Evolutionary conservation across 2,329 filamentous ascomycete genomes (phyloP).

Genomic region (Scytalidium lignicola): DNA sequence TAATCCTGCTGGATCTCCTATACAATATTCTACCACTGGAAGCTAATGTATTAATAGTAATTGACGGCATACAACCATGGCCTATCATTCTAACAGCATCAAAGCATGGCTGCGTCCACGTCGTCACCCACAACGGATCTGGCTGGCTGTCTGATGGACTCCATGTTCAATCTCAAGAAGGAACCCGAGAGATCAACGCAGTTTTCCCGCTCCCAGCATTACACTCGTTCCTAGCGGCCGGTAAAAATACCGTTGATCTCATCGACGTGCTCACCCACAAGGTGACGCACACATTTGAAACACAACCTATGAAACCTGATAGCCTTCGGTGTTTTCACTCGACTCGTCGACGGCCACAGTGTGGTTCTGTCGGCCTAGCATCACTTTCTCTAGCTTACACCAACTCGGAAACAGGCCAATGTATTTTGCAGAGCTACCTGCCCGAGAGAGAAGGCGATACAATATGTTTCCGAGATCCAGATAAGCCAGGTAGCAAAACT

Average conservation of each 20-base stretch:
- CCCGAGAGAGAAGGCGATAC: constrained; percentile 46
- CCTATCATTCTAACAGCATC: constrained; percentile 43
- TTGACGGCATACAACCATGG: constrained; percentile 26
- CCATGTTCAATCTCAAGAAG: constrained; percentile 29
- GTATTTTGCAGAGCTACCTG: constrained; percentile 60
- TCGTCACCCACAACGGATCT: constrained; percentile 36
- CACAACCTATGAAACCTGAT: constrained; percentile 51
- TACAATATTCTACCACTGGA: constrained; percentile 10
- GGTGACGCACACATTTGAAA: constrained; percentile 57
- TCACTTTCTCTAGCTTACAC: constrained; percentile 63
- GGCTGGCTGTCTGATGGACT: constrained; percentile 48
- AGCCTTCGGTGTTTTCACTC: constrained; percentile 58
- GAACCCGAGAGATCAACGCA: constrained; percentile 44
- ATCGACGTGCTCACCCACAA: constrained; percentile 53
- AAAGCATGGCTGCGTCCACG: constrained; percentile 44
- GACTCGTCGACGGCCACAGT: constrained; percentile 44
- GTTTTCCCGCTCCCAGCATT: constrained; percentile 55
- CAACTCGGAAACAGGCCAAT: constrained; percentile 52
- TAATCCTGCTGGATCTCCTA: neutral
- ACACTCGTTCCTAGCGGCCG: constrained; percentile 55
- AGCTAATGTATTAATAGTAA: constrained; percentile 24
- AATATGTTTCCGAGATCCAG: constrained; percentile 51
- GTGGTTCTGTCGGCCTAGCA: constrained; percentile 50
- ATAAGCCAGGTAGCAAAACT: constrained; percentile 33
- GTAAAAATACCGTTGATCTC: constrained; percentile 50